A percentile compares a stretch with the other conserved stretches of the same genome.
Conservation (phyloP, 2,329 filamentous ascomycete species). For the Fusarium sp. region DNA sequence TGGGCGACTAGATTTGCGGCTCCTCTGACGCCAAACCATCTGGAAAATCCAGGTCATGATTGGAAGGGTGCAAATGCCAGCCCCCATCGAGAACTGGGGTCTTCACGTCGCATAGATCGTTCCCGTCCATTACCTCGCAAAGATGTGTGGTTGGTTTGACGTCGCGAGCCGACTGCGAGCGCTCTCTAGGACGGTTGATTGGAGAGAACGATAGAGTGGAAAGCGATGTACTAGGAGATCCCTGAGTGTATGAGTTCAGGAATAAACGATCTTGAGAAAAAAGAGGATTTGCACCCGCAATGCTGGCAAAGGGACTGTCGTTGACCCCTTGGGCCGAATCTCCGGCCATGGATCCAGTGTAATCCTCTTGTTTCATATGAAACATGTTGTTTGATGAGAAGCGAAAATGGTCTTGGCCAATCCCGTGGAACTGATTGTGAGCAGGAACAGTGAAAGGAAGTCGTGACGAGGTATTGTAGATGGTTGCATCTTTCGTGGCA, state of each 20-base stretch:
- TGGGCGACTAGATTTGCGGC: slow-evolving; percentile 37
- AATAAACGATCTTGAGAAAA: slow-evolving; percentile 50
- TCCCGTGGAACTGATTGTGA: slow-evolving; percentile 39
- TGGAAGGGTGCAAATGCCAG: slow-evolving; percentile 42
- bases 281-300: slow-evolving; percentile 49
- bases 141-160: slow-evolving; percentile 43
- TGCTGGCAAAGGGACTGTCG: slow-evolving; percentile 43
- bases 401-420: slow-evolving; percentile 45
- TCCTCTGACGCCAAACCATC: slow-evolving; percentile 42
- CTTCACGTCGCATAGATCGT: slow-evolving; percentile 38
- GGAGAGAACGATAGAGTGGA: slow-evolving; percentile 48
- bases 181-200: slow-evolving; percentile 43
- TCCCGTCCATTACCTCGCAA: slow-evolving; percentile 40
- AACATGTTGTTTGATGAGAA: slow-evolving; percentile 38
- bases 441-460: slow-evolving; percentile 42
- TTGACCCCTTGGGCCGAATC: slow-evolving; percentile 36
- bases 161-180: slow-evolving; percentile 30
- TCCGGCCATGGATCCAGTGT: slow-evolving; percentile 27
- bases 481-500: slow-evolving; percentile 46
- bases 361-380: slow-evolving; percentile 47
- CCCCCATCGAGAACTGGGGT: slow-evolving; percentile 37
- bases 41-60: slow-evolving; percentile 38
- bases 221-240: slow-evolving; percentile 35
- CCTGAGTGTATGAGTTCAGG: slow-evolving; percentile 42
- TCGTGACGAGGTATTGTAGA: slow-evolving; percentile 48